A percentile compares a stretch with the other conserved stretches of the same genome.
Evolutionary conservation across 805 yeast species (phyloP).

Genomic region (Candida yuanshanica): DNA sequence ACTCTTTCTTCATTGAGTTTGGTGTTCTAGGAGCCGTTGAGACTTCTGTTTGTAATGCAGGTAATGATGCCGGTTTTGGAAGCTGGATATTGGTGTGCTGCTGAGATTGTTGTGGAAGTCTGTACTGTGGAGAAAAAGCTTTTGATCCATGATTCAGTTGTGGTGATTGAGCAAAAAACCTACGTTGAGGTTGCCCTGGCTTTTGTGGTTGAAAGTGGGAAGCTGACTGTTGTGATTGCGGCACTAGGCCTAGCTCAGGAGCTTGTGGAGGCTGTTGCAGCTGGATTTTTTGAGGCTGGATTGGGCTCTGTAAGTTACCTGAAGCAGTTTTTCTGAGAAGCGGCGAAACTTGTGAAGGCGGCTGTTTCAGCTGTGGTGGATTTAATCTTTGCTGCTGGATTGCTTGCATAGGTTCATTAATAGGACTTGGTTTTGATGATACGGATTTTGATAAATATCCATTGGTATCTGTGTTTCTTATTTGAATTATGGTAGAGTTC

Average conservation of each 20-base stretch:
- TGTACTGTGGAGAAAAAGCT: background rate
- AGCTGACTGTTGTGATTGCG: background rate
- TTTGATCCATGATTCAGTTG: background rate
- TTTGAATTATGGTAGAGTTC: constrained; percentile 21
- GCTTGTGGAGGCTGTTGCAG: background rate
- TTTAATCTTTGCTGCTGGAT: background rate
- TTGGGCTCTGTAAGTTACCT: constrained; percentile 1
- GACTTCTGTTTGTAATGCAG: background rate
- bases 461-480: constrained; percentile 10
- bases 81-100: background rate
- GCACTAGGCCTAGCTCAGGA: background rate
- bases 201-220: background rate
- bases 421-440: no score
- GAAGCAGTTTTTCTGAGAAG: background rate
- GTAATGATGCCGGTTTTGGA: no score
- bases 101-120: background rate
- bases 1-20: background rate
- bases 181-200: background rate
- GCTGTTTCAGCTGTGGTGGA: constrained; percentile 9
- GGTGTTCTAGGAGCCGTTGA: background rate
- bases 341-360: constrained; percentile 2
- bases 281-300: background rate
- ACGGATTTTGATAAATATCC: background rate
- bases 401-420: no score
- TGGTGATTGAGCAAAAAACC: background rate